Evolutionary conservation across 768 basidiomycete species (phyloP).

Genomic region (Termitomyces sp.): DNA sequence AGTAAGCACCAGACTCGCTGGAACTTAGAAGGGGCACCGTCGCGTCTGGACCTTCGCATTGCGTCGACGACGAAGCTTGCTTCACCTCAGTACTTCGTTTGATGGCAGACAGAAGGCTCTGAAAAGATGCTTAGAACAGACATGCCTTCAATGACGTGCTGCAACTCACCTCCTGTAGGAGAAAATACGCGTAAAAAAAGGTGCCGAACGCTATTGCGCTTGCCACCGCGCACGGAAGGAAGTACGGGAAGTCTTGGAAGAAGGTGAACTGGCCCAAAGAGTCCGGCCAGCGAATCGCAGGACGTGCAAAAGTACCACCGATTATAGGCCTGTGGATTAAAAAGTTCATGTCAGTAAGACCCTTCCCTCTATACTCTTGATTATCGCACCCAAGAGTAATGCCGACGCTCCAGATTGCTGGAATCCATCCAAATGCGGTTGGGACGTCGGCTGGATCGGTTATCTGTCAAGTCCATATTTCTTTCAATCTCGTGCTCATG

Average conservation of each 20-base stretch:
- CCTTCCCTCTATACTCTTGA: background rate
- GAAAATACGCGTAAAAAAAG: slow-evolving; percentile 13
- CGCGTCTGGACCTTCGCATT: background rate
- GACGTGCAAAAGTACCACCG: slow-evolving; percentile 26
- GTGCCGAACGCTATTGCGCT: slow-evolving; percentile 12
- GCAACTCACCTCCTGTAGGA: slow-evolving; percentile 24
- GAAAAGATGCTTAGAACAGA: background rate
- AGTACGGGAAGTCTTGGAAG: slow-evolving; percentile 27
- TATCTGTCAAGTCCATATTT: slow-evolving; percentile 1
- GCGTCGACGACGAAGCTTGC: background rate
- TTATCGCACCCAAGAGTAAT: slow-evolving; percentile 19
- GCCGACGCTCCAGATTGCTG: slow-evolving; percentile 12
- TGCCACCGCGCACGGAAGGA: slow-evolving; percentile 23
- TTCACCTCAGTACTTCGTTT: background rate
- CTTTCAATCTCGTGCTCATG: background rate
- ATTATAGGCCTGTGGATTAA: slow-evolving; percentile 19
- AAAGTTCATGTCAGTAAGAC: background rate
- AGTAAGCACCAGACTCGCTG: background rate
- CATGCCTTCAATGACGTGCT: background rate
- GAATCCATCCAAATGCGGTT: slow-evolving; percentile 9
- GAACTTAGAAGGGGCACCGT: background rate
- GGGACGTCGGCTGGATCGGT: slow-evolving; percentile 7
- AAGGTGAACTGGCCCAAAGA: slow-evolving; percentile 19
- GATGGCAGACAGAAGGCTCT: slow-evolving; percentile 16
- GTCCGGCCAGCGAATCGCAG: slow-evolving; percentile 23